Conservation (phyloP, 805 yeast species). For the Ogataea trehaloabstinens region DNA sequence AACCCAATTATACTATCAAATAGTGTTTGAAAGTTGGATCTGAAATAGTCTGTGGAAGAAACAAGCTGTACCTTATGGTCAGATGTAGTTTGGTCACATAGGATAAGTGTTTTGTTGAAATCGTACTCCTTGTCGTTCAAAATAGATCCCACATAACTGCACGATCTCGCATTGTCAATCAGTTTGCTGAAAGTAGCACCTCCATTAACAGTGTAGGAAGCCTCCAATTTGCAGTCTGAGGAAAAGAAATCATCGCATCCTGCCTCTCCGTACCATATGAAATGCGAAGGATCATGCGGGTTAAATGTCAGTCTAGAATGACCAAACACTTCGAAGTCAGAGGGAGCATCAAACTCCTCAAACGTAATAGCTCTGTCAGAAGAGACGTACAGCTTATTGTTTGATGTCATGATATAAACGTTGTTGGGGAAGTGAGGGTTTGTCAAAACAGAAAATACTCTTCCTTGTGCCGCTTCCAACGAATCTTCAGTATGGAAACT, state of each 20-base stretch:
- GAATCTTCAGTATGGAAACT: conserved; percentile 35
- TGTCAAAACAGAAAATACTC: conserved; percentile 52
- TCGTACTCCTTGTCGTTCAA: conserved; percentile 34
- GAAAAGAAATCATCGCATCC: conserved; percentile 49
- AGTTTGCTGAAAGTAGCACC: conserved; percentile 64
- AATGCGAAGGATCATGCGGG: conserved; percentile 49
- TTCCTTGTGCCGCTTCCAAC: conserved; percentile 36
- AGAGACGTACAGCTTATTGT: conserved; percentile 54
- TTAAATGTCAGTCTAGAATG: conserved; percentile 57
- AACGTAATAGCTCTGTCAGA: conserved; percentile 67
- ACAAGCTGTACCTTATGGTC: conserved; percentile 28
- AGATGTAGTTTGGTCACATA: conserved; percentile 53
- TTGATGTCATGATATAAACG: conserved; percentile 51
- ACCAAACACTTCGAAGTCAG: conserved; percentile 39
- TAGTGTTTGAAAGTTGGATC: conserved; percentile 34
- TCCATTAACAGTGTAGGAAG: conserved; percentile 62
- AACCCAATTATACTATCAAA: conserved; percentile 68
- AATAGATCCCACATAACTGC: conserved; percentile 65
- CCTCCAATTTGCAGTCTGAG: conserved; percentile 51
- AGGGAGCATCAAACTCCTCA: conserved; percentile 46
- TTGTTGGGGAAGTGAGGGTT: conserved; percentile 61
- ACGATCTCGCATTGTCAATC: conserved; percentile 49
- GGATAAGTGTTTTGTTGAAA: conserved; percentile 49
- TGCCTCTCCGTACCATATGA: conserved; percentile 68
- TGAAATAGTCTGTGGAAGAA: conserved; percentile 55